Conservation (phyloP, 257 asterid genomes). For the Knoxia roxburghii region DNA sequence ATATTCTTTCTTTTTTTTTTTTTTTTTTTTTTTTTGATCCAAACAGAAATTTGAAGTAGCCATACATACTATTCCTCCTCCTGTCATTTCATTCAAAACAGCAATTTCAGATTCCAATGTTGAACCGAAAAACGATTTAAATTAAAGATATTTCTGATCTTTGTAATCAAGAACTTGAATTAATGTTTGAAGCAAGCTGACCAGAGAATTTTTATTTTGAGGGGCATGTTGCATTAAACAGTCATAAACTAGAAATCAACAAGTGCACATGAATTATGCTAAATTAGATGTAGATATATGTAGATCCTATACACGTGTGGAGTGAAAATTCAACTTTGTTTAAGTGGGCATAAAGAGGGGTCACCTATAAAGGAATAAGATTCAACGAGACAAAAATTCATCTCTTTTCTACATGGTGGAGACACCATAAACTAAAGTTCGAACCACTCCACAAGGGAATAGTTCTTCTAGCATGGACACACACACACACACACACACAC, state of each 20-base stretch:
- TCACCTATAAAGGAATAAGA: conserved; percentile 31
- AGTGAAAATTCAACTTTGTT: conserved; percentile 19
- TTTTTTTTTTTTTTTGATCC: too few species aligned
- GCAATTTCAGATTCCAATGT: too few species aligned
- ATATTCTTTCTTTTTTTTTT: conserved; percentile 7
- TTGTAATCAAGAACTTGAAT: conserved; percentile 5
- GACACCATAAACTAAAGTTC: conserved; percentile 26
- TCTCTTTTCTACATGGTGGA: conserved; percentile 30
- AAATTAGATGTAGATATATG: not conserved
- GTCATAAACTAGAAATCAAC: conserved; percentile 4
- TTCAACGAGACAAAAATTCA: conserved; percentile 13
- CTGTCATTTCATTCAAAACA: not conserved
- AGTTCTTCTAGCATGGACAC: conserved; percentile 13
- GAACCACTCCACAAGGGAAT: conserved; percentile 26
- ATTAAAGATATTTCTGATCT: too few species aligned
- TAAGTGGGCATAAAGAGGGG: conserved; percentile 33
- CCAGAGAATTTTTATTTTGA: too few species aligned
- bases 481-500: too few species aligned
- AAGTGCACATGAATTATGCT: conserved; percentile 11
- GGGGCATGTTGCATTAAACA: too few species aligned
- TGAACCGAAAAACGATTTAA: not conserved
- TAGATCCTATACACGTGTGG: conserved; percentile 15
- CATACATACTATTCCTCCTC: not conserved
- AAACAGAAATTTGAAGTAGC: not conserved
- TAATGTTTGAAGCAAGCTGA: too few species aligned